These are phyloP conservation scores for Sindora glabra DNA, from an alignment of 306 rosid species.

Conservation along the genomic window DNA sequence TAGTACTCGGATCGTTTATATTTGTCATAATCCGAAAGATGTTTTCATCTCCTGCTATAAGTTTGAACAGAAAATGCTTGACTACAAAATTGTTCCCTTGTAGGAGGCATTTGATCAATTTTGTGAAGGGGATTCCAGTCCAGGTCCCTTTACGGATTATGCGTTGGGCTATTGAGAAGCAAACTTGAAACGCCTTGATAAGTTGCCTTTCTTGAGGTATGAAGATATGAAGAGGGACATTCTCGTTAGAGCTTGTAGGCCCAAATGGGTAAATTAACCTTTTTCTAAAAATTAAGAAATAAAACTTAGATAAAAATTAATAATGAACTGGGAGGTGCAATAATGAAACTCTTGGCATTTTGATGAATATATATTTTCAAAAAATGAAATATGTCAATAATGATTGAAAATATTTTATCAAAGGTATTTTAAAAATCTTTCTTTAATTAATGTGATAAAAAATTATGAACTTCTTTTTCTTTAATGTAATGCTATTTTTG, in stretches of 20 bases:
- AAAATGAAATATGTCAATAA: too few relatives aligned
- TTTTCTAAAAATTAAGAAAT: background rate
- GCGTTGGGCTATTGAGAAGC: conserved; percentile 6
- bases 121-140: background rate
- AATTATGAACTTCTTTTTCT: too few relatives aligned
- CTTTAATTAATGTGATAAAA: too few relatives aligned
- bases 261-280: conserved; percentile 11
- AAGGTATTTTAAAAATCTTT: too few relatives aligned
- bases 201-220: background rate
- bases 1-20: background rate
- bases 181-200: conserved; percentile 9
- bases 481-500: too few relatives aligned
- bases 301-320: too few relatives aligned
- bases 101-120: conserved; percentile 14
- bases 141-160: conserved; percentile 15
- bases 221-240: conserved; percentile 11
- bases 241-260: background rate
- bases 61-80: background rate
- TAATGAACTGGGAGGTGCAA: too few relatives aligned
- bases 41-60: background rate
- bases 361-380: too few relatives aligned
- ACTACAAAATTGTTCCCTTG: background rate
- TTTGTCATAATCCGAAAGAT: background rate
- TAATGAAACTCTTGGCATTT: too few relatives aligned
- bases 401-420: too few relatives aligned